Percentiles rank a stretch among this genome's conserved stretches.
Conservation (phyloP, 805 yeast genomes). For the Lipomyces chichibuensis region DNA sequence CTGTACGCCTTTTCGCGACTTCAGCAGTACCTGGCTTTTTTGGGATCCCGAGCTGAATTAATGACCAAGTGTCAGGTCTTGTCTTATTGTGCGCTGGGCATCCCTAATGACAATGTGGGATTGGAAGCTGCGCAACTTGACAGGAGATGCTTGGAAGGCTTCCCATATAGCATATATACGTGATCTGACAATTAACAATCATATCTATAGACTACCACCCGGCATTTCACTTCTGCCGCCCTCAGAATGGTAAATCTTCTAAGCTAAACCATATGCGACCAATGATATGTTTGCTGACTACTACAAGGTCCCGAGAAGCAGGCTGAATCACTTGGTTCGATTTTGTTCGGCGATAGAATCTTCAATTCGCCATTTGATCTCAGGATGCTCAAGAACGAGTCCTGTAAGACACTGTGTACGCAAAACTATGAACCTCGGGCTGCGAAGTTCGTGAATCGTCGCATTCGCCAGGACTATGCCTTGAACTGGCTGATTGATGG, state of each 20-base stretch:
- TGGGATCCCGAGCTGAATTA: background rate
- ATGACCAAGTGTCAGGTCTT: background rate
- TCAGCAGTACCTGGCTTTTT: background rate
- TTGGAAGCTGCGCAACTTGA: background rate
- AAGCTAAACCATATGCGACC: background rate
- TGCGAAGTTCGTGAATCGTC: slow-evolving; percentile 72
- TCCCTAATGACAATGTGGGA: background rate
- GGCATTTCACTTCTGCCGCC: slow-evolving; percentile 81
- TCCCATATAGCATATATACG: background rate
- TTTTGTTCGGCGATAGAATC: slow-evolving; percentile 93
- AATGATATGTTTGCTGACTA: background rate
- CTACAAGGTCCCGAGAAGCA: slow-evolving; percentile 53
- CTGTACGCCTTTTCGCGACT: background rate
- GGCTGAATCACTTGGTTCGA: slow-evolving; percentile 88
- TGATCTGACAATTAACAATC: background rate
- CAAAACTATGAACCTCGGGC: slow-evolving; percentile 63
- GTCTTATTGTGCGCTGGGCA: background rate
- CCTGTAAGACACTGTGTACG: slow-evolving; percentile 71
- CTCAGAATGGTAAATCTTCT: slow-evolving; percentile 55
- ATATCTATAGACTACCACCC: slow-evolving; percentile 68
- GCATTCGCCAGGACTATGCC: slow-evolving; percentile 78
- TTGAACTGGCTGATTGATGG: slow-evolving; percentile 96
- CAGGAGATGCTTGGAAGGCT: background rate
- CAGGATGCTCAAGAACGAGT: slow-evolving; percentile 70
- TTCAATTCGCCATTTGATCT: slow-evolving; percentile 88